phyloP scores from a whole-genome alignment of 768 basidiomycete genomes.

The Zangia roseola region DNA sequence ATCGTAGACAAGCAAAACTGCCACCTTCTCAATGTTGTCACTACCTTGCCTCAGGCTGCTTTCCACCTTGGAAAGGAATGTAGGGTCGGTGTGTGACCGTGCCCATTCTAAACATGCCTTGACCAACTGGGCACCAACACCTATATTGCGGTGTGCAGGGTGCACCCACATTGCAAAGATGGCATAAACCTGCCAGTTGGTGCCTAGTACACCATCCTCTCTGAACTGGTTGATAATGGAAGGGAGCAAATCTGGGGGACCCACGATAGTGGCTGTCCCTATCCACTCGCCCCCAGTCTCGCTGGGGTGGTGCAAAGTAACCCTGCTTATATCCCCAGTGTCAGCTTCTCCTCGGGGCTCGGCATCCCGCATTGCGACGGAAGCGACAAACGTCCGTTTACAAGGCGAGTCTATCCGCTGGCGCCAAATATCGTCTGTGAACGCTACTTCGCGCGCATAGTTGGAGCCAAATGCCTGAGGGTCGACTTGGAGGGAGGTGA shows the following conservation, averaged over 20 bases:
- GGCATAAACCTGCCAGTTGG: conserved; percentile 20
- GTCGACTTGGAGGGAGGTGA: conserved; percentile 23
- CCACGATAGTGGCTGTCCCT: conserved; percentile 12
- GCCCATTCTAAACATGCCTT: conserved; percentile 26
- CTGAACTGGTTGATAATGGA: conserved; percentile 7
- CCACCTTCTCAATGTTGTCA: conserved; percentile 14
- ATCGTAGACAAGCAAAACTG: conserved; percentile 12
- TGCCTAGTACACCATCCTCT: conserved; percentile 8
- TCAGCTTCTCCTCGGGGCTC: background rate
- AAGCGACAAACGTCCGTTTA: conserved; percentile 18
- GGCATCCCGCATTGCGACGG: conserved; percentile 1
- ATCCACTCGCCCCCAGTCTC: conserved; percentile 16
- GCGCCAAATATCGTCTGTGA: conserved; percentile 23
- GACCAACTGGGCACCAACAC: conserved; percentile 16
- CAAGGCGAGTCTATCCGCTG: conserved; percentile 15
- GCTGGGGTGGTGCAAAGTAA: background rate
- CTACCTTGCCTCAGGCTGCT: too few species aligned
- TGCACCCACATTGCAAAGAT: conserved; percentile 29
- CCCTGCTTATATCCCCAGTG: background rate
- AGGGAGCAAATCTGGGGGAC: conserved; percentile 13
- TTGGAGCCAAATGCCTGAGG: conserved; percentile 21
- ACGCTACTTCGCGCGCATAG: conserved; percentile 21
- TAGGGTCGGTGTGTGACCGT: conserved; percentile 15
- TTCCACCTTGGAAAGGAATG: conserved; percentile 1
- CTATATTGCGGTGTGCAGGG: conserved; percentile 24